Evolutionary conservation across 1,284 basidiomycete genomes (phyloP).

Genomic region (Cutaneotrichosporon mucoides): DNA sequence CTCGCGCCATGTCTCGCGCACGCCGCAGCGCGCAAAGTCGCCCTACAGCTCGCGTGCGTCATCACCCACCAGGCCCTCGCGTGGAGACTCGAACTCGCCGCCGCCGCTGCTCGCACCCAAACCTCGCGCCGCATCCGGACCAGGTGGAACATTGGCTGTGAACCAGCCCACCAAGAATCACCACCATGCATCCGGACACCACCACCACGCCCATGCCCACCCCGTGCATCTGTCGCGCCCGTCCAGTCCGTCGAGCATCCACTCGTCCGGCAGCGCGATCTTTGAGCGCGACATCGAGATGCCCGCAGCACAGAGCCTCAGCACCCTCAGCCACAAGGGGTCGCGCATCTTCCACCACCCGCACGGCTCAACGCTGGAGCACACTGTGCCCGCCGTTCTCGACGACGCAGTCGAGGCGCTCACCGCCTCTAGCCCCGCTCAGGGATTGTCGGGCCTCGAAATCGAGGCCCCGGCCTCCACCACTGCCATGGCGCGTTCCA

Average conservation of each 20-base stretch:
- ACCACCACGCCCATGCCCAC: background rate
- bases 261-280: constrained; percentile 45
- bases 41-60: constrained; percentile 33
- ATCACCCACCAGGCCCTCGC: constrained; percentile 22
- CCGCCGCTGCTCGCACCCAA: constrained; percentile 20
- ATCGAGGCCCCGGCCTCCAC: constrained; percentile 35
- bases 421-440: constrained; percentile 19
- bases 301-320: constrained; percentile 33
- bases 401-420: constrained; percentile 49
- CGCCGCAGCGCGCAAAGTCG: constrained; percentile 34
- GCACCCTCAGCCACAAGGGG: constrained; percentile 39
- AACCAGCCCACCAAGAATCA: background rate
- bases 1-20: constrained; percentile 26
- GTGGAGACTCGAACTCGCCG: constrained; percentile 11
- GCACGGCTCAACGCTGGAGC: constrained; percentile 42
- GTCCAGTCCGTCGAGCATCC: constrained; percentile 41
- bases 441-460: constrained; percentile 32
- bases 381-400: constrained; percentile 46
- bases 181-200: background rate
- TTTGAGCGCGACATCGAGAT: constrained; percentile 49
- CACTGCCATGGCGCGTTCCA: constrained; percentile 21
- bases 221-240: constrained; percentile 26
- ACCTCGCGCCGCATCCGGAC: constrained; percentile 8
- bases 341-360: constrained; percentile 38
- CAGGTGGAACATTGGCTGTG: background rate